These are phyloP conservation scores for Saccharum hybrid DNA, from an alignment of 202 grass and related monocot genomes.

Conservation along the genomic window DNA sequence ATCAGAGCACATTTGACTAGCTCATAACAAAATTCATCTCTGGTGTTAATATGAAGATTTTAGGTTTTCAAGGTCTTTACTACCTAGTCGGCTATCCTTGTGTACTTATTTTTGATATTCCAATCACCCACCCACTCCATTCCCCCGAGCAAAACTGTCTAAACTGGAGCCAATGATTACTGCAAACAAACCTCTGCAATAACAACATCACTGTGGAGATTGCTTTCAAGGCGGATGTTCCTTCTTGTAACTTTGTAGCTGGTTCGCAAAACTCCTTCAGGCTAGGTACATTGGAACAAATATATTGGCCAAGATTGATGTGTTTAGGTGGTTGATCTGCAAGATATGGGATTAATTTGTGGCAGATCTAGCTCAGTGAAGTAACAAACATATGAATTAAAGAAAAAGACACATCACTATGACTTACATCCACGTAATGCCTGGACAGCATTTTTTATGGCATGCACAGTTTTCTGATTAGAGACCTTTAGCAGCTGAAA, in stretches of 20 bases:
- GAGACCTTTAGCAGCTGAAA: constrained; percentile 70
- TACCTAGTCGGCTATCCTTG: not conserved
- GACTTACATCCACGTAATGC: constrained; percentile 82
- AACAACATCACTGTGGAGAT: constrained; percentile 80
- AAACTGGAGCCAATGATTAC: constrained; percentile 17
- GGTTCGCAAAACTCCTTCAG: constrained; percentile 80
- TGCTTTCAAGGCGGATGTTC: constrained; percentile 68
- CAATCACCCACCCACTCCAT: not conserved
- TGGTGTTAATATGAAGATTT: constrained; percentile 16
- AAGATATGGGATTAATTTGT: constrained; percentile 47
- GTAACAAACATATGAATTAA: constrained; percentile 9
- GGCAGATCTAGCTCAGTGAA: constrained; percentile 17
- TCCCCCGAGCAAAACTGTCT: constrained; percentile 1
- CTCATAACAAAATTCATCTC: constrained; percentile 11
- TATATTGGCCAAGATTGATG: constrained; percentile 86
- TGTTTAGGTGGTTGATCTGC: constrained; percentile 80
- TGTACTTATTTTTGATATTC: not conserved
- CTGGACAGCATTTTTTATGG: constrained; percentile 75
- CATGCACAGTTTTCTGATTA: constrained; percentile 73
- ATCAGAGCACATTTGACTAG: not conserved
- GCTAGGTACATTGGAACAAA: constrained; percentile 80
- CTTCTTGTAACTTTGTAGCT: constrained; percentile 58
- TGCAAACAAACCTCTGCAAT: constrained; percentile 77
- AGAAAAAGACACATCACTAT: constrained; percentile 35
- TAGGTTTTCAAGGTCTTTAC: constrained; percentile 11